These are phyloP conservation scores for slime mould (Dictyostelium discoideum) DNA, from an alignment of 78 protist genomes.

Conservation along the genomic window DNA sequence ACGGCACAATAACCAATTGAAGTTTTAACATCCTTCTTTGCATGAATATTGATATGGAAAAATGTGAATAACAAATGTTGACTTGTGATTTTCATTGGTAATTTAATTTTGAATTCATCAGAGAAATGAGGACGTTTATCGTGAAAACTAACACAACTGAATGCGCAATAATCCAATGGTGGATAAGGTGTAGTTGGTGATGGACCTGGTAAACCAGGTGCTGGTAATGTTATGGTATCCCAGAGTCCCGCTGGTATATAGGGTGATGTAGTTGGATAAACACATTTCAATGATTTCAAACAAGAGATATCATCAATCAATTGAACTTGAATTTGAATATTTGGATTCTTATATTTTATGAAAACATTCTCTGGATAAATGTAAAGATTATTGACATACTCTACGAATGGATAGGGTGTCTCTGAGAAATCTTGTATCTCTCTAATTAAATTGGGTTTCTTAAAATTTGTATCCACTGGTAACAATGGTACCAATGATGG, in stretches of 20 bases:
- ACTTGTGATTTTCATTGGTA: constrained; percentile 67
- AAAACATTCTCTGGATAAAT: constrained; percentile 65
- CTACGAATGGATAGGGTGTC: constrained; percentile 53
- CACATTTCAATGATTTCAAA: constrained; percentile 49
- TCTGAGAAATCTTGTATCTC: constrained; percentile 76
- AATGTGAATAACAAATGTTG: constrained; percentile 73
- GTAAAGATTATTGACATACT: constrained; percentile 64
- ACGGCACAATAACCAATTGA: constrained; percentile 74
- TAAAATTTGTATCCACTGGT: background rate
- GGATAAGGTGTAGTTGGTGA: constrained; percentile 63
- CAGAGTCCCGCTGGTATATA: constrained; percentile 34
- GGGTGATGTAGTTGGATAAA: constrained; percentile 53
- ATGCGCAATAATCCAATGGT: constrained; percentile 26
- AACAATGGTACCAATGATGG: constrained; percentile 61
- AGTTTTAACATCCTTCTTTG: constrained; percentile 59
- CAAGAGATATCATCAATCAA: constrained; percentile 39
- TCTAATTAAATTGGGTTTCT: constrained; percentile 20
- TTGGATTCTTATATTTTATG: constrained; percentile 70
- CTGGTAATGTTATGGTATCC: constrained; percentile 40
- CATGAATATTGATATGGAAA: constrained; percentile 42
- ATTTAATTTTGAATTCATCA: constrained; percentile 71
- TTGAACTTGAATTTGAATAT: constrained; percentile 73
- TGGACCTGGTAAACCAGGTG: constrained; percentile 60
- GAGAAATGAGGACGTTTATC: constrained; percentile 78
- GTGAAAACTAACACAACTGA: constrained; percentile 69